Evolutionary conservation across 352 stramenopile genomes (phyloP), one percentile per base, ranked within the genome.

Genomic region (Phytopythium oedochilum): DNA sequence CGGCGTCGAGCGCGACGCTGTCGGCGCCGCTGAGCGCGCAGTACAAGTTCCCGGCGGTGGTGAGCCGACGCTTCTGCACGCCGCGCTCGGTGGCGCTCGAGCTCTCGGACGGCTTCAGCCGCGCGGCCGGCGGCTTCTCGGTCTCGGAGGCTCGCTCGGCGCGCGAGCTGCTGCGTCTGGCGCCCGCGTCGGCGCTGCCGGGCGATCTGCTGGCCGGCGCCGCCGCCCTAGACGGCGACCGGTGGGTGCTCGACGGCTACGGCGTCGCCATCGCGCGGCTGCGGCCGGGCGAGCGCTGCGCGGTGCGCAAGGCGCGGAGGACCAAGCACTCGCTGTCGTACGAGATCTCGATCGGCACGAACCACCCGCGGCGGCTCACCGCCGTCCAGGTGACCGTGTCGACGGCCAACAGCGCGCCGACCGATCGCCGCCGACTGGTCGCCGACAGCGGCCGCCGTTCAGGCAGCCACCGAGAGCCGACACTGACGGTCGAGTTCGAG

Each of bases 211-310:
- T 29, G 2, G 7, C 40, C 5, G 40, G n/a, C 6, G 18, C 10
- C 23, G 18, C 40, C 23, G 20, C 2, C 2, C 40, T 22, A 15
- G 4, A 20, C 10, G 10, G 23, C 23, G 40, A 29, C 40, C 71
- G 71, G 57, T 79, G 70, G 70, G 59, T 79, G 10, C 32, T 79
- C 46, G 70, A 78, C 57, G 61, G 66, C 40, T 75, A 73, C 51
- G 66, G 63, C 35, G 66, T 73, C 54, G 52, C 66, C 7, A 58
- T 73, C 38, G 70, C 60, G 20, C 64, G 74, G 15, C 50, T 75
- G 31, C 63, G 45, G 5, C 57, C 56, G 20, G 32, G 26, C 45
- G 45, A 57, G 3, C 23, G 66, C 35, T n/a, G n/a, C n/a, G n/a
- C n/a, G n/a, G n/a, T n/a, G n/a, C 47, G 54, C 15, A 47, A 39